phyloP scores from a whole-genome alignment of 352 stramenopile genomes.

The Pythium brachiatum region DNA sequence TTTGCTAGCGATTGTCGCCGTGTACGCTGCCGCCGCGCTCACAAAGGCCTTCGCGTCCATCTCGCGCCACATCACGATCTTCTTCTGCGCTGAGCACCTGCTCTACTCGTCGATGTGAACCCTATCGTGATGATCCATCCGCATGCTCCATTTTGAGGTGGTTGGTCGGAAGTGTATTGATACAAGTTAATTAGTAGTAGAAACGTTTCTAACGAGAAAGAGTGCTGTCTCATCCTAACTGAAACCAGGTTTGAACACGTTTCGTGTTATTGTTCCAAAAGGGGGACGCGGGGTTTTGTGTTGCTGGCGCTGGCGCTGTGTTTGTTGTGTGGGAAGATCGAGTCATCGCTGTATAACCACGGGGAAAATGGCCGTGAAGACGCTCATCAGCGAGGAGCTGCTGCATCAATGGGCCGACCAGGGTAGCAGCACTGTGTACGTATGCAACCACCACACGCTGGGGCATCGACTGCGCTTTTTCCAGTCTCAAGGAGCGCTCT shows the following conservation, averaged over 20 bases:
- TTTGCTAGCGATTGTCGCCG: constrained; percentile 35
- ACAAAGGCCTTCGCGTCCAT: constrained; percentile 53
- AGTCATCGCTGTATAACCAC: constrained; percentile 2
- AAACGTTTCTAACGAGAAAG: constrained; percentile 17
- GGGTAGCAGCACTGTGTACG: constrained; percentile 55
- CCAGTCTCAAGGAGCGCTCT: background rate
- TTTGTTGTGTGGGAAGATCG: constrained; percentile 18
- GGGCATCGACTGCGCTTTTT: constrained; percentile 1
- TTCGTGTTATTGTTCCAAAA: constrained; percentile 11
- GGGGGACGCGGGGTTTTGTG: constrained; percentile 5
- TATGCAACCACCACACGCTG: background rate
- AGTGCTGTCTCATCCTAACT: background rate
- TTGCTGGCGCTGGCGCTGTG: constrained; percentile 10
- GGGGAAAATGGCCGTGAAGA: constrained; percentile 24
- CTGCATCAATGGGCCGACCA: constrained; percentile 67
- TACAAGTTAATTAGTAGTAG: constrained; percentile 18
- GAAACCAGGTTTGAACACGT: background rate
- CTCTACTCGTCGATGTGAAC: constrained; percentile 35
- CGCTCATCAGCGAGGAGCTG: constrained; percentile 50
- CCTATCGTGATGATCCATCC: background rate
- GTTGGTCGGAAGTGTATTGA: constrained; percentile 20
- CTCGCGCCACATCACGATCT: constrained; percentile 59
- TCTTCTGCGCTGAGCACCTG: constrained; percentile 71
- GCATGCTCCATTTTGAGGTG: background rate
- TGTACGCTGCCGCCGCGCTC: constrained; percentile 54